Conservation (phyloP, 495 filamentous ascomycete species). For the Neurospora intermedia region DNA sequence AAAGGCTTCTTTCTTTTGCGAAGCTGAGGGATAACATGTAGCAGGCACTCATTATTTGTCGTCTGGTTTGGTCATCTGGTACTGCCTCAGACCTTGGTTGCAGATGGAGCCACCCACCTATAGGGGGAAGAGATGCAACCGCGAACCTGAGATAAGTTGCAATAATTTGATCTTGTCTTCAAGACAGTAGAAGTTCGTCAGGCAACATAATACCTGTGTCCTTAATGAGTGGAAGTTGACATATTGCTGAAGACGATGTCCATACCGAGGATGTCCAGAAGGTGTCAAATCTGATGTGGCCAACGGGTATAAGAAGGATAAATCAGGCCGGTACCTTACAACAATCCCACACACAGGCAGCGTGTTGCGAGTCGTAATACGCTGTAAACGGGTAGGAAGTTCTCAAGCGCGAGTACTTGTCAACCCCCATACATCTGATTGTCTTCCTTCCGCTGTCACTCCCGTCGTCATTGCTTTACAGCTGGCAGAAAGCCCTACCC, state of each 20-base stretch:
- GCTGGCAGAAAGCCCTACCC: not conserved
- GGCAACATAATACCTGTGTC: not conserved
- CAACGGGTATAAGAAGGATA: not conserved
- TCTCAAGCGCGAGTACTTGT: not conserved
- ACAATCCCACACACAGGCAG: not conserved
- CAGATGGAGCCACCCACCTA: not conserved
- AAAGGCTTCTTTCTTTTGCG: not conserved
- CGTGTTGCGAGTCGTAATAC: not conserved
- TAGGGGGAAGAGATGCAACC: not conserved
- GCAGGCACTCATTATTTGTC: not conserved
- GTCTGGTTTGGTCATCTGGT: not conserved
- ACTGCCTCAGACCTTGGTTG: not conserved
- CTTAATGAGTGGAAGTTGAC: not conserved
- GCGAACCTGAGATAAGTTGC: not conserved
- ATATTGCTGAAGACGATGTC: not conserved
- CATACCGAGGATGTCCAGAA: not conserved
- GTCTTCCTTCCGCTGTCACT: not conserved
- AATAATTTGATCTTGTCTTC: not conserved
- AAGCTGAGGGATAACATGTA: not conserved
- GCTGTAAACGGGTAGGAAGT: not conserved
- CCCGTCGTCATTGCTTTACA: not conserved
- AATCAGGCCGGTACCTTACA: not conserved
- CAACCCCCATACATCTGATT: not conserved
- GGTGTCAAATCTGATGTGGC: not conserved
- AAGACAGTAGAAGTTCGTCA: not conserved